These are phyloP conservation scores for Botrytis sinoallii DNA, from an alignment of 2,329 filamentous ascomycete genomes.

Conservation along the genomic window DNA sequence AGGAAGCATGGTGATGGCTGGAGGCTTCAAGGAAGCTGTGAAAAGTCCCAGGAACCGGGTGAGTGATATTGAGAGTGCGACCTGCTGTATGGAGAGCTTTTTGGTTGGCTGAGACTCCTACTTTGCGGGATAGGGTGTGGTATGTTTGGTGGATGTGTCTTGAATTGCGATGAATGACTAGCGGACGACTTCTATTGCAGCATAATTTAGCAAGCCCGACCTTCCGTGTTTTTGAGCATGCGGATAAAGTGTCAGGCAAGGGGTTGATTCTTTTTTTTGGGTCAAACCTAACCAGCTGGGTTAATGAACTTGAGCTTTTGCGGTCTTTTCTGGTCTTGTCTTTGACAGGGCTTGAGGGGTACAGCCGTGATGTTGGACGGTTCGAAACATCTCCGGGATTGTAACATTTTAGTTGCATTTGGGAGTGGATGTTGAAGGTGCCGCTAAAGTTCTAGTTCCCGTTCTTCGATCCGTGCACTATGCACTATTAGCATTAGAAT, in stretches of 20 bases:
- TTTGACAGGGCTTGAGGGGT: constrained; percentile 4
- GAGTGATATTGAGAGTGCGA: constrained; percentile 16
- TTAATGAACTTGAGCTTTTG: neutral
- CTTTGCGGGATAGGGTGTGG: neutral
- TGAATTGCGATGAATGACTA: constrained; percentile 8
- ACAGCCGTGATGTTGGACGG: neutral
- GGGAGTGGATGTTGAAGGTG: neutral
- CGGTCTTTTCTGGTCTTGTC: neutral
- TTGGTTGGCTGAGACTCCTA: constrained; percentile 12
- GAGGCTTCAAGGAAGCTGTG: constrained; percentile 8
- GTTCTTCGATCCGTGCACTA: constrained; percentile 14
- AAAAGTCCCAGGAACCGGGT: constrained; percentile 20
- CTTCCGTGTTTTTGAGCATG: constrained; percentile 1
- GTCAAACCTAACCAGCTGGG: neutral
- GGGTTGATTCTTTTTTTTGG: neutral
- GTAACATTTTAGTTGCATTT: constrained; percentile 8
- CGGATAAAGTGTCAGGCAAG: neutral
- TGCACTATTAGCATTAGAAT: constrained; percentile 3
- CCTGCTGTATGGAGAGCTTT: neutral
- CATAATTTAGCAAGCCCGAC: neutral
- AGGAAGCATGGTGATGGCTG: constrained; percentile 6
- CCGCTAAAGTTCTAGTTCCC: constrained; percentile 13
- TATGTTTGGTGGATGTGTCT: constrained; percentile 10
- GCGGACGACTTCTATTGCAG: neutral
- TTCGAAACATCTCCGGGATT: constrained; percentile 1